These are phyloP conservation scores for Talaromyces ruber DNA, from an alignment of 495 filamentous ascomycete genomes.

Conservation along the genomic window DNA sequence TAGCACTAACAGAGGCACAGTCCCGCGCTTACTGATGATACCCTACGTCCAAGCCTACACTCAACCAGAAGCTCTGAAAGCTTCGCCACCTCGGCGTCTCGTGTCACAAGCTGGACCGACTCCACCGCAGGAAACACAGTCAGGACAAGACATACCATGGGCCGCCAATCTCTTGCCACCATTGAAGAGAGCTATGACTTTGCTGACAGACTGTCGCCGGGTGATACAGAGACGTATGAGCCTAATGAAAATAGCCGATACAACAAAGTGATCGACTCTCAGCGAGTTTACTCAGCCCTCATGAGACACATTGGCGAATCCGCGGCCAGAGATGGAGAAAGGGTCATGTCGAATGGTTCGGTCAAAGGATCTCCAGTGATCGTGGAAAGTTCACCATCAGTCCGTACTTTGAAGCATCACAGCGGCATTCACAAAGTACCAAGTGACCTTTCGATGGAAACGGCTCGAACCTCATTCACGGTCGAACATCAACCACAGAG, in stretches of 20 bases:
- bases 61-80: conserved; percentile 35
- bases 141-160: conserved; percentile 24
- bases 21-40: conserved; percentile 23
- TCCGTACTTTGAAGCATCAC: conserved; percentile 20
- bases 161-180: conserved; percentile 52
- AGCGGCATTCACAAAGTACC: conserved; percentile 22
- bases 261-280: conserved; percentile 41
- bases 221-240: neutral
- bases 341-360: conserved; percentile 22
- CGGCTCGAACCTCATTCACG: conserved; percentile 5
- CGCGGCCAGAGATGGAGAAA: conserved; percentile 16
- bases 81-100: conserved; percentile 48
- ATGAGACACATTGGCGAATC: conserved; percentile 52
- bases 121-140: conserved; percentile 48
- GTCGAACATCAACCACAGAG: neutral
- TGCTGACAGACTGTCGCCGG: conserved; percentile 3
- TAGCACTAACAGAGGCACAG: conserved; percentile 10
- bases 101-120: conserved; percentile 70
- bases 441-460: conserved; percentile 23
- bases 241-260: neutral
- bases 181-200: conserved; percentile 53
- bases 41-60: conserved; percentile 27
- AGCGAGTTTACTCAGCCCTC: conserved; percentile 64
- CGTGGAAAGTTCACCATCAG: conserved; percentile 23
- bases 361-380: conserved; percentile 23